A percentile compares a stretch with the other conserved stretches of the same genome.
These are phyloP conservation scores for Crithidia thermophila DNA, from an alignment of 208 protist species.

Conservation along the genomic window DNA sequence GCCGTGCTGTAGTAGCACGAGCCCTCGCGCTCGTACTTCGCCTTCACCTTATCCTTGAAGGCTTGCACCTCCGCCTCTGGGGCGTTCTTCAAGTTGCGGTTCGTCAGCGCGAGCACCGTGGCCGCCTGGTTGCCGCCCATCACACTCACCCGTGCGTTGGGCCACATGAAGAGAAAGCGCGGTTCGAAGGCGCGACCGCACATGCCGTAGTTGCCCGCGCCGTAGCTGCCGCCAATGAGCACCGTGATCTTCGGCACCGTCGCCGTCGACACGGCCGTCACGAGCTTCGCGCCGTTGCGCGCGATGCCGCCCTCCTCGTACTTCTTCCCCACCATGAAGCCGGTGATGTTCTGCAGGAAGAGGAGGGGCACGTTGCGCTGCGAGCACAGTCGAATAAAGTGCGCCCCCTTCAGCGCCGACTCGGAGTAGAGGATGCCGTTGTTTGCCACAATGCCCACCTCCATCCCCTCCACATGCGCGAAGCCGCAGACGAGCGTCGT, in stretches of 20 bases:
- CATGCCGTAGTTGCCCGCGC: conserved; percentile 98
- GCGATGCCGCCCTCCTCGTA: conserved; percentile 96
- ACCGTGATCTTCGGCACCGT: conserved; percentile 97
- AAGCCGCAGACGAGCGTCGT: conserved; percentile 94
- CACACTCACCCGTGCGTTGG: conserved; percentile 95
- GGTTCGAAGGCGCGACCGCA: conserved; percentile 93
- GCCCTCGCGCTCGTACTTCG: conserved; percentile 94
- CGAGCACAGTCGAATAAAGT: conserved; percentile 96
- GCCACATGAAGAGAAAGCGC: conserved; percentile 97
- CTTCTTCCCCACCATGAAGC: conserved; percentile 90
- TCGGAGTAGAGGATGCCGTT: conserved; percentile 96
- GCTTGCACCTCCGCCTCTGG: conserved; percentile 57
- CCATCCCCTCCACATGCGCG: conserved; percentile 90
- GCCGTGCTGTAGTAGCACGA: conserved; percentile 94
- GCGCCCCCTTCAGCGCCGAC: conserved; percentile 90
- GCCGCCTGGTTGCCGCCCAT: conserved; percentile 98
- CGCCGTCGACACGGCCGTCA: conserved; percentile 93
- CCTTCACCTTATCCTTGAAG: conserved; percentile 77
- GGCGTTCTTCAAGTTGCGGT: conserved; percentile 45
- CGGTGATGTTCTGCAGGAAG: conserved; percentile 98
- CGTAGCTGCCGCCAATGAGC: conserved; percentile 96
- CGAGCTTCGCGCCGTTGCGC: conserved; percentile 97
- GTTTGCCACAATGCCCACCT: conserved; percentile 97
- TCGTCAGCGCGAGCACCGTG: conserved; percentile 86
- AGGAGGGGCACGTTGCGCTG: conserved; percentile 95